Evolutionary conservation across 495 filamentous ascomycete species (phyloP), one percentile per base, ranked within the genome.

Genomic region (Penicillium malachiteum): DNA sequence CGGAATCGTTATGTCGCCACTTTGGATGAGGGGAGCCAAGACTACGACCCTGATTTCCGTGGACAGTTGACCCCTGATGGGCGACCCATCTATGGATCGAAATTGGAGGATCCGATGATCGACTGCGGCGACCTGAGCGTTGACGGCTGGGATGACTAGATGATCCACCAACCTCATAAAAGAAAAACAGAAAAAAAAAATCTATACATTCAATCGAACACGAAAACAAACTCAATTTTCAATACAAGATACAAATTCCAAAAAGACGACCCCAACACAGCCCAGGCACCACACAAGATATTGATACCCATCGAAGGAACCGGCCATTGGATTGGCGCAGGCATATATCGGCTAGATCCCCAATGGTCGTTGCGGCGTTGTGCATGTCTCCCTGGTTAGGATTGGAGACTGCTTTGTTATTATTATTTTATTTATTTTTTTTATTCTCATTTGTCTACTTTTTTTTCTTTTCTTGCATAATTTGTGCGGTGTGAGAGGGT

Each of bases 1-100:
- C 74, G 76, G 31, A 78, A 78, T 41, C 69, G 74, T 39, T 79
- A 79, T 39, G 75, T 79, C 2, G 73, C 76, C 9, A 79, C 76
- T 7, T 65, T 77, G 26, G 76, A 79, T 50, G 71, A 76, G 30
- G 70, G 63, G n/a, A 78, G 74, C 32, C 69, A 62, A 6, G 74
- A 76, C 49, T 79, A 68, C 43, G 66, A 76, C 44, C 73, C 75
- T 1, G 75, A 79, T 7, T 79, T 76, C 65, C 73, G 76, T 18
- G 76, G 76, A 7, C 74, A 77, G 50, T 59, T 79, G 7, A 75
- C 73, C 5, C 62, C 67, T 0, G 73, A 77, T 26, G 76, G 76
- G 10, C 72, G 73, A 31, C 76, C 76, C 0, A 71, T 77, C 41
- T 71, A 70, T 17, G 69, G 67, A 6, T 70, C 70, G 6, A 77